Conservation (phyloP, 2,329 filamentous ascomycete genomes). For the Neospermospora avenae region DNA sequence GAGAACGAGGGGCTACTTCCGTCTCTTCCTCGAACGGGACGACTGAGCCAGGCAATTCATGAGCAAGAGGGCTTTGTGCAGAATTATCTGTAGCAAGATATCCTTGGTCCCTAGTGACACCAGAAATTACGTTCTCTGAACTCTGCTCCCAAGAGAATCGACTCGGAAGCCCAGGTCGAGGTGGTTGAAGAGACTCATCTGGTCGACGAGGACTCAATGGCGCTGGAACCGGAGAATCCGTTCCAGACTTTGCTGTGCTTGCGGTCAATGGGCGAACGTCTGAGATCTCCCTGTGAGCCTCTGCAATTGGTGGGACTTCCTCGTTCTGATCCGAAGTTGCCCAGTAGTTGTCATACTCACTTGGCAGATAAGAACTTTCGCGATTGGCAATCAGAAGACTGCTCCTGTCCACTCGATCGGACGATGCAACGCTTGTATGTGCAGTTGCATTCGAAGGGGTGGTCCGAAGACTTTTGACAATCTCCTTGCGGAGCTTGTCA, state of each 20-base stretch:
- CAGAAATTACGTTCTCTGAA: slow-evolving; percentile 16
- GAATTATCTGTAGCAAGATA: neutral
- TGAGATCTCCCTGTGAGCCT: slow-evolving; percentile 4
- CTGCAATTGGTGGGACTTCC: slow-evolving; percentile 7
- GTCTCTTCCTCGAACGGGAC: neutral
- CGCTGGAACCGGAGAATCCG: slow-evolving; percentile 21
- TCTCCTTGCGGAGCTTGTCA: slow-evolving; percentile 70
- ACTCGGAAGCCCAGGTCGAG: slow-evolving; percentile 18
- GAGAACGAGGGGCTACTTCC: neutral
- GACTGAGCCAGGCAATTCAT: slow-evolving; percentile 2
- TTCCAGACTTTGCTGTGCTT: slow-evolving; percentile 22
- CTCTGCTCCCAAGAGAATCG: slow-evolving; percentile 34
- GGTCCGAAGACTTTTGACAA: slow-evolving; percentile 65
- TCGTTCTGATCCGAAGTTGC: slow-evolving; percentile 44
- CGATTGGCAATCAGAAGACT: slow-evolving; percentile 31
- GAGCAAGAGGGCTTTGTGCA: neutral
- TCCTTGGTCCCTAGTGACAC: neutral
- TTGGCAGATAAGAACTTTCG: slow-evolving; percentile 62
- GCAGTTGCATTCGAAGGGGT: slow-evolving; percentile 33
- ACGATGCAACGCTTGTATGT: slow-evolving; percentile 12
- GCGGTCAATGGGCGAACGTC: neutral
- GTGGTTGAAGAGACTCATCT: slow-evolving; percentile 9
- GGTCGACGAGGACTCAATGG: slow-evolving; percentile 28
- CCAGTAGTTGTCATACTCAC: slow-evolving; percentile 68
- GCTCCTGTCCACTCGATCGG: slow-evolving; percentile 20